Evolutionary conservation across 2,329 filamentous ascomycete species (phyloP), one percentile per base, ranked within the genome.

Genomic region (Xylariaceae sp.): DNA sequence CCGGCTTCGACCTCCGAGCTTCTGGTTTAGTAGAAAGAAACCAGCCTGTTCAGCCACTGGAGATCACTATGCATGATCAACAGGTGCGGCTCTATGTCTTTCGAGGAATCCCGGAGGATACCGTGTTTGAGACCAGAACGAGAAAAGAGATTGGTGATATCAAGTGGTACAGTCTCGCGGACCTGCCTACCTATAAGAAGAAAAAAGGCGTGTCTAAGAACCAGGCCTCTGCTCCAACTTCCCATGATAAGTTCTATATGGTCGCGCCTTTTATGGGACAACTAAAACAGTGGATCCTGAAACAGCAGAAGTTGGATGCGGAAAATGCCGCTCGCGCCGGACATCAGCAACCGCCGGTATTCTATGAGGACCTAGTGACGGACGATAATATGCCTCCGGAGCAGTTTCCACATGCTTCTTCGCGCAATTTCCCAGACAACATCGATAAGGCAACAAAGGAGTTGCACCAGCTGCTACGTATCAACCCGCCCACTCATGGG

Each of bases 121-220:
- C 91, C 0, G 74, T 86, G 61, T 99, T 99, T 70, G 89, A 93
- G 73, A 90, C 95, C 3, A 87, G 87, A 67, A 97, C 94, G 4
- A 83, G 95, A 58, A 97, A 97, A 74, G 95, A 99, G 74, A 99
- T 99, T 71, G 96, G 93, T 75, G 95, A 91, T 75, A 96, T 99
- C 61, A 81, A 90, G 71, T 99, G 94, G 94, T 97, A 95, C 76
- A 90, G 87, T 67, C 78, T 99, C 47, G 89, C 88, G 0, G 92
- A 97, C 61, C 81, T 99, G 30, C 93, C 94, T 0, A 90, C 89
- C 0, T 86, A 90, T 68, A 86, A 87, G 72, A 85, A 81, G 66
- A 92, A 64, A 57, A 92, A 64, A 30, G 79, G 79, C 15, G 73
- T 73, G 52, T 77, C 78, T 10, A 80, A 84, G 57, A 71, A 68